A percentile compares a stretch with the other conserved stretches of the same genome.
Evolutionary conservation across 805 yeast genomes (phyloP).

Genomic region (Saccharomyces paradoxus): DNA sequence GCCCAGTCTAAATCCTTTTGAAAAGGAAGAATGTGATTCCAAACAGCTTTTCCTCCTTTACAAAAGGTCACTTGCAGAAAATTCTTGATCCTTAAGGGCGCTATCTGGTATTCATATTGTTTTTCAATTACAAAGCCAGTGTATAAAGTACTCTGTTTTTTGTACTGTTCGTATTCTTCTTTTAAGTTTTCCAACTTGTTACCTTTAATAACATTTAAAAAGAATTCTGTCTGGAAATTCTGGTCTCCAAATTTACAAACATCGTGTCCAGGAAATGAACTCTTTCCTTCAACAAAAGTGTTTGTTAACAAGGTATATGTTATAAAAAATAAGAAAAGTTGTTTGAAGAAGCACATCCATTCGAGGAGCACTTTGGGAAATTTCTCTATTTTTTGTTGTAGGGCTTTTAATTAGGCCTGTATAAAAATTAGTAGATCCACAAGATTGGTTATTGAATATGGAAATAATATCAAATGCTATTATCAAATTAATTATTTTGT

Average conservation of each 20-base stretch:
- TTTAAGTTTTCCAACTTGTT: slow-evolving; percentile 18
- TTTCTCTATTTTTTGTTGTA: neutral
- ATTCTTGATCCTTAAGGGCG: slow-evolving; percentile 33
- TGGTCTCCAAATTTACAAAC: neutral
- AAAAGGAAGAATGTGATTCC: slow-evolving; percentile 33
- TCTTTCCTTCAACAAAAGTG: neutral
- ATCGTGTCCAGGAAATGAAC: neutral
- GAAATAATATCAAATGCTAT: neutral
- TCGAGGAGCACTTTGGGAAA: neutral
- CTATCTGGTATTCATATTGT: slow-evolving; percentile 37
- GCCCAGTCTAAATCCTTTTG: slow-evolving; percentile 43
- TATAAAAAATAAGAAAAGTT: neutral
- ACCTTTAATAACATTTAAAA: neutral
- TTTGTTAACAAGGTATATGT: neutral
- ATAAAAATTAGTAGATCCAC: neutral
- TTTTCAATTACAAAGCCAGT: slow-evolving; percentile 52
- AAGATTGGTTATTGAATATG: neutral
- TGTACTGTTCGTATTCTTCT: slow-evolving; percentile 9
- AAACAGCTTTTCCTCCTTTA: slow-evolving; percentile 39
- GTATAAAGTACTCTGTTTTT: slow-evolving; percentile 26
- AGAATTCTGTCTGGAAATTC: neutral
- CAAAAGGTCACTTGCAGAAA: slow-evolving; percentile 45
- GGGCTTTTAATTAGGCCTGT: neutral
- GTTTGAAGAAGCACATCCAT: neutral
- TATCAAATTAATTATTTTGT: neutral